Percentiles rank a stretch among this genome's conserved stretches.
phyloP scores from a whole-genome alignment of 1,284 basidiomycete genomes.

The Entoloma clypeatum region DNA sequence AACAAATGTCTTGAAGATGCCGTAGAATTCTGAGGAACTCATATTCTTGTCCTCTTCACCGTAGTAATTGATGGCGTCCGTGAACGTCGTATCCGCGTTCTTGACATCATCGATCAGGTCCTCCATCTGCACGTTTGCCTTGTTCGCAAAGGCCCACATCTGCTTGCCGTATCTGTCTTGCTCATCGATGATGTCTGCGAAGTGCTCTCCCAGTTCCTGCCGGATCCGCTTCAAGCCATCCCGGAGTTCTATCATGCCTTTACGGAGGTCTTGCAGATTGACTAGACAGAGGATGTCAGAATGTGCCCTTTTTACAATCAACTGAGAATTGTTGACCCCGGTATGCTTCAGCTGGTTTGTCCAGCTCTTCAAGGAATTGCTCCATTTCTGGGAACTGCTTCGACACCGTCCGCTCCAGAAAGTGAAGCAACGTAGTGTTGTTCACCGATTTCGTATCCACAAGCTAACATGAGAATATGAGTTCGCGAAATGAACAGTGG shows the following conservation, averaged over 20 bases:
- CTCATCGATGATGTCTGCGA: constrained; percentile 64
- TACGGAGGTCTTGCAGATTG: constrained; percentile 74
- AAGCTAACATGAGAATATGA: constrained; percentile 49
- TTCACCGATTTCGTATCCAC: constrained; percentile 97
- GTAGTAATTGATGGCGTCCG: constrained; percentile 83
- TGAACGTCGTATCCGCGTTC: constrained; percentile 75
- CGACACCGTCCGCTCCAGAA: constrained; percentile 86
- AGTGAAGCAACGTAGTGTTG: constrained; percentile 92
- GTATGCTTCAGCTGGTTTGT: constrained; percentile 89
- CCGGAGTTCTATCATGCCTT: constrained; percentile 68
- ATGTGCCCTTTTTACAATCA: constrained; percentile 1
- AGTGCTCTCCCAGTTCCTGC: constrained; percentile 76
- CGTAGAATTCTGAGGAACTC: constrained; percentile 86
- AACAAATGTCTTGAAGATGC: constrained; percentile 91
- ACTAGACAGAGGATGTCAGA: constrained; percentile 39
- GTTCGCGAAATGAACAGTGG: not conserved
- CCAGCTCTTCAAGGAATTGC: constrained; percentile 85
- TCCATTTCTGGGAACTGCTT: constrained; percentile 90
- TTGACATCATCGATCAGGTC: constrained; percentile 84
- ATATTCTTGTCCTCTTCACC: constrained; percentile 88
- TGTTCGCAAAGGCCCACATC: constrained; percentile 86
- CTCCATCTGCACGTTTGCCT: constrained; percentile 70
- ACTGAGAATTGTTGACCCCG: constrained; percentile 55
- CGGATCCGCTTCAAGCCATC: constrained; percentile 77
- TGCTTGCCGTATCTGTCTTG: constrained; percentile 79